Evolutionary conservation across 2,329 filamentous ascomycete species (phyloP).

Genomic region (Acrodontium crateriforme): DNA sequence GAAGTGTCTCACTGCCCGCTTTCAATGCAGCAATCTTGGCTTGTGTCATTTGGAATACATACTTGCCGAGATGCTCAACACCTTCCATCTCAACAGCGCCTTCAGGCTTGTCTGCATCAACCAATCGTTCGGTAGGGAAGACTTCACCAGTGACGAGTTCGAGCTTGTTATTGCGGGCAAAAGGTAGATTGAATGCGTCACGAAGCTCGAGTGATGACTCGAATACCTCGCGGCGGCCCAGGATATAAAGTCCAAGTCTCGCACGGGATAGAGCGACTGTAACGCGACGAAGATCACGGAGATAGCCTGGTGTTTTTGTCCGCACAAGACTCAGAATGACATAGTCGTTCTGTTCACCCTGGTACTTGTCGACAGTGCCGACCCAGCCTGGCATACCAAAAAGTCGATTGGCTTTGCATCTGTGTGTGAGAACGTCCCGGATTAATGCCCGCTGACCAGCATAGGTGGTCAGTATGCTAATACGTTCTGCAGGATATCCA

Average conservation of each 20-base stretch:
- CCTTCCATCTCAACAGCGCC: slow-evolving; percentile 65
- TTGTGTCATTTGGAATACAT: slow-evolving; percentile 91
- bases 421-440: slow-evolving; percentile 67
- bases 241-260: slow-evolving; percentile 77
- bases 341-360: slow-evolving; percentile 98
- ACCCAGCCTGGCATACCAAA: slow-evolving; percentile 85
- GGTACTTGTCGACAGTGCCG: slow-evolving; percentile 95
- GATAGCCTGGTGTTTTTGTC: slow-evolving; percentile 77
- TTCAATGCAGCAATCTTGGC: slow-evolving; percentile 49
- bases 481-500: slow-evolving; percentile 72
- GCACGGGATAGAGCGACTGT: slow-evolving; percentile 92
- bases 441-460: slow-evolving; percentile 83
- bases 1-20: slow-evolving; percentile 20
- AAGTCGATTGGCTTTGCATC: slow-evolving; percentile 68
- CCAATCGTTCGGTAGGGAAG: slow-evolving; percentile 51
- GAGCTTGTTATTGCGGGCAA: slow-evolving; percentile 54
- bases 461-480: slow-evolving; percentile 86
- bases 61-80: slow-evolving; percentile 88
- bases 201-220: slow-evolving; percentile 78
- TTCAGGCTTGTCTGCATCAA: slow-evolving; percentile 32
- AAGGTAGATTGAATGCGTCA: slow-evolving; percentile 67
- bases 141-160: slow-evolving; percentile 73
- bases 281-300: slow-evolving; percentile 82
- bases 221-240: slow-evolving; percentile 79
- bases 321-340: slow-evolving; percentile 87